Base-by-base conservation (phyloP, 1,284 basidiomycete genomes). In the Megacollybia platyphylla region DNA sequence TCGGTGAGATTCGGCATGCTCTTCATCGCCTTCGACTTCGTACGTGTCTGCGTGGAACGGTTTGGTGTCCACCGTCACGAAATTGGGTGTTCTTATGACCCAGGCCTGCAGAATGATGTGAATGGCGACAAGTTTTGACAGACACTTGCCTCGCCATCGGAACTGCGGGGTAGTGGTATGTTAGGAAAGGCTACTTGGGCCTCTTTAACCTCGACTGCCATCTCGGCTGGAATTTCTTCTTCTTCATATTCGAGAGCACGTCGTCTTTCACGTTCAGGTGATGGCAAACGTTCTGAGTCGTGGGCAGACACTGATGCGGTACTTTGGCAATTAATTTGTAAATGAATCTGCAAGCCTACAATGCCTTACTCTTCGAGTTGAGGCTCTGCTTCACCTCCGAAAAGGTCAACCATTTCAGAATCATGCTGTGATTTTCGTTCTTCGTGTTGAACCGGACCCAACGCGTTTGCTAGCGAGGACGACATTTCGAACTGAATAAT, bases 81-180 rank as follows among this genome's bases (percentile, higher is more conserved):
- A 90, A 57, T 86, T 88, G 11, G 88, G 88, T 60, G 89, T 76
- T 36, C 82, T 74, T 45, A 87, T 75, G 42, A 87, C 79, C 84
- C 85, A 89, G 50, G 5, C 20, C 20, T 78, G 76, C 86, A 88
- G 53, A 39, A 42, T 36, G 43, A 32, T 36, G 3, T 41, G 31
- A 35, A 17, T 28, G 8, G 13, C 11, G 20, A 41, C 27, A 40
- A 28, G 18, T 10, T 40, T 26, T 29, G 17, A 17, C 20, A 41
- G 39, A 39, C 37, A 56, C 74, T 64, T 57, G 89, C 83, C 54
- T 80, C 73, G 43, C 73, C 77, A 51, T 85, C 79, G 44, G 79
- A 78, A 47, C 75, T 77, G 50, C 70, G 70, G 32, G 85, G 84
- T 20, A 81, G 66, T 17, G 85, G 83, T 4, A 88, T 68, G 54